These are phyloP conservation scores for Verticillium isaacii DNA, from an alignment of 2,329 filamentous ascomycete species.

Conservation along the genomic window DNA sequence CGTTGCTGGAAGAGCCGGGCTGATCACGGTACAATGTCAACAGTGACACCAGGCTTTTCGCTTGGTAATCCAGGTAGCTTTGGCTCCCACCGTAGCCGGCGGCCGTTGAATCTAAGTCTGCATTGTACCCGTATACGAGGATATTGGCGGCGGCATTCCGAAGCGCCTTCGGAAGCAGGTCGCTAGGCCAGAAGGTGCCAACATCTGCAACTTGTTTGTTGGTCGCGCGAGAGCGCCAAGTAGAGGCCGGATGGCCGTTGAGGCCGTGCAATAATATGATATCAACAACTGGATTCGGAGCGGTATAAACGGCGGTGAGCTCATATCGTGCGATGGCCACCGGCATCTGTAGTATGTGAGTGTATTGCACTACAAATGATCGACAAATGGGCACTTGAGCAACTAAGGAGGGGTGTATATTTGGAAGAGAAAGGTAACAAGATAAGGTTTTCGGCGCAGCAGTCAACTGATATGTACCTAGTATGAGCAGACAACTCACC, in stretches of 20 bases:
- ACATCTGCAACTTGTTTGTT: too few species aligned
- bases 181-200: conserved; percentile 63
- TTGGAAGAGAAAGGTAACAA: too few species aligned
- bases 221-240: conserved; percentile 49
- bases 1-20: conserved; percentile 33
- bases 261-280: conserved; percentile 50
- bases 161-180: conserved; percentile 59
- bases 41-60: conserved; percentile 60
- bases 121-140: conserved; percentile 71
- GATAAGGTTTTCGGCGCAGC: too few species aligned
- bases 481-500: too few species aligned
- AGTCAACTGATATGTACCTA: too few species aligned
- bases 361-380: too few species aligned
- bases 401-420: too few species aligned
- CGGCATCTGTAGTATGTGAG: conserved; percentile 27
- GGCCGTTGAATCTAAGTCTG: conserved; percentile 41
- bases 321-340: conserved; percentile 50
- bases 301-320: conserved; percentile 53
- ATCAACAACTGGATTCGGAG: conserved; percentile 55
- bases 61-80: conserved; percentile 66
- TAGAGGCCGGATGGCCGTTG: conserved; percentile 55
- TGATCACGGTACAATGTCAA: conserved; percentile 57
- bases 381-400: too few species aligned
- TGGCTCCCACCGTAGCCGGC: conserved; percentile 50
- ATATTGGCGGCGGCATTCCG: conserved; percentile 54